phyloP scores from a whole-genome alignment of 2,329 filamentous ascomycete genomes.

The Pezicula rhizophila region DNA sequence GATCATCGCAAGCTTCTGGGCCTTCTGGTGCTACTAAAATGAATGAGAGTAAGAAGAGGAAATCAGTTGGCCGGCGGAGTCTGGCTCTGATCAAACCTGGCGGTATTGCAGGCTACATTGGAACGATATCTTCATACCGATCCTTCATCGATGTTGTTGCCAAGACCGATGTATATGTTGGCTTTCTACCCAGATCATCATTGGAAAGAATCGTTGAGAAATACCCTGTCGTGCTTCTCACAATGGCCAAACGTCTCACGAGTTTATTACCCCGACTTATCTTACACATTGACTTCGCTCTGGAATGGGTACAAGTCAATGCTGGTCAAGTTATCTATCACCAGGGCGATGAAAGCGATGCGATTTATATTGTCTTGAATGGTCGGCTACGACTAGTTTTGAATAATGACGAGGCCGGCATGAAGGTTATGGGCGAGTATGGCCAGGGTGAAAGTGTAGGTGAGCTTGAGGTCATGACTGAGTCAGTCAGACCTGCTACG shows the following conservation, averaged over 20 bases:
- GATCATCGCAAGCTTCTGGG: conserved; percentile 28
- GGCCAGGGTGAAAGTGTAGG: conserved; percentile 97
- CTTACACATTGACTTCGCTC: conserved; percentile 92
- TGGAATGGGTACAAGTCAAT: conserved; percentile 97
- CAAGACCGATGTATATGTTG: conserved; percentile 97
- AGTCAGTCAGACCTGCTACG: conserved; percentile 83
- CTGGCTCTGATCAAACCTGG: conserved; percentile 92
- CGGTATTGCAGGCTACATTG: conserved; percentile 88
- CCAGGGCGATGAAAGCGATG: conserved; percentile 90
- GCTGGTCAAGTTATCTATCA: conserved; percentile 93
- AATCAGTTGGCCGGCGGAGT: conserved; percentile 55
- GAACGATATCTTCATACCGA: conserved; percentile 87
- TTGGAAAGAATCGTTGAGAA: conserved; percentile 89
- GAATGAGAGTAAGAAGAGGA: conserved; percentile 32
- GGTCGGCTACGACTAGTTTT: conserved; percentile 81
- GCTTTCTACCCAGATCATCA: conserved; percentile 79
- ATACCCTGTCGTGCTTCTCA: conserved; percentile 86
- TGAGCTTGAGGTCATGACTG: conserved; percentile 93
- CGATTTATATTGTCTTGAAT: conserved; percentile 96
- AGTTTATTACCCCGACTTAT: conserved; percentile 83
- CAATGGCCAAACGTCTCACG: conserved; percentile 92
- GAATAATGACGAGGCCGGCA: conserved; percentile 72
- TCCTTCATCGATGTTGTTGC: conserved; percentile 96
- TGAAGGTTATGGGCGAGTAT: conserved; percentile 84
- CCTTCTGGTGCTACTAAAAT: conserved; percentile 18